phyloP scores from a whole-genome alignment of 306 rosid genomes.

The Cucurbita argyrosperma region DNA sequence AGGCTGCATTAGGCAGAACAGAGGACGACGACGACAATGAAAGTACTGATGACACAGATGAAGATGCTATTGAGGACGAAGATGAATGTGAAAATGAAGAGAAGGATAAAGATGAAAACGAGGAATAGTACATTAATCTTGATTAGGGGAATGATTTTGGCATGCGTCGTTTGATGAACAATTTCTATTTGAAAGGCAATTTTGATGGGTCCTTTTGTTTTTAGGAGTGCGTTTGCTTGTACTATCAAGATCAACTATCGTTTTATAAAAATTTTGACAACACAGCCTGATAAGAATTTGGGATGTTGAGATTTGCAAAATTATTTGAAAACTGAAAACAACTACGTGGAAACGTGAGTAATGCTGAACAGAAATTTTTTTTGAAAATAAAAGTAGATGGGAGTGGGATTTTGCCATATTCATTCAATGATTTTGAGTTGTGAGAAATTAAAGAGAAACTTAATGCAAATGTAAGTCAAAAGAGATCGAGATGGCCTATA shows the following conservation, averaged over 20 bases:
- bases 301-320: background rate
- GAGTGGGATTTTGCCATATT: too few relatives aligned
- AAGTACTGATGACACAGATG: background rate
- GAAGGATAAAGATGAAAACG: background rate
- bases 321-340: too few relatives aligned
- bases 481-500: too few relatives aligned
- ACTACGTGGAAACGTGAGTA: too few relatives aligned
- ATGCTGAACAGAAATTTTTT: too few relatives aligned
- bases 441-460: too few relatives aligned
- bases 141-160: background rate
- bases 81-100: background rate
- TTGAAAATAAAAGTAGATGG: too few relatives aligned
- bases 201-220: too few relatives aligned
- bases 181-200: too few relatives aligned
- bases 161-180: background rate
- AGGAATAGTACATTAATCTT: background rate
- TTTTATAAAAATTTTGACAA: too few relatives aligned
- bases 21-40: background rate
- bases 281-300: background rate
- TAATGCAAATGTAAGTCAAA: too few relatives aligned
- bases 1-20: constrained; percentile 27
- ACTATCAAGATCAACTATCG: background rate
- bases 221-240: background rate
- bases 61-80: background rate
- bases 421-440: too few relatives aligned